Evolutionary conservation across 2,329 filamentous ascomycete species (phyloP), one percentile per base, ranked within the genome.

Genomic region (Nigrograna mackinnonii): DNA sequence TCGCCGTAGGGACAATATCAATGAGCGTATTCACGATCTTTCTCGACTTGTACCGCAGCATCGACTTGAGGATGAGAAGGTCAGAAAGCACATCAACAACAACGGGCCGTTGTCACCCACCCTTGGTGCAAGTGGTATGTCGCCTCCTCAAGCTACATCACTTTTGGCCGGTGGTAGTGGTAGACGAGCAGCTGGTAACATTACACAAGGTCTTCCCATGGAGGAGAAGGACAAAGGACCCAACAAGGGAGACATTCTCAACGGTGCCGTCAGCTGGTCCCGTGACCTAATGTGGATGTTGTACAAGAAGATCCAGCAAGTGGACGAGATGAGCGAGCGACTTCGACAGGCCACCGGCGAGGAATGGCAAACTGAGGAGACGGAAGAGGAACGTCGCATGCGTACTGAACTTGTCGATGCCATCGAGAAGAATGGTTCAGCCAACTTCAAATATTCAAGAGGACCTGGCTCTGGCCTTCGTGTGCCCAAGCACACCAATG

Each of bases 171-270:
- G 90, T 13, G 89, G 89, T 18, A 88, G 85, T 51, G 91, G 89
- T 30, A 83, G 91, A 51, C 84, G 91, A 49, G 91, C 91, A 21
- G 83, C 86, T 22, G 83, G 85, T 26, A 95, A 88, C 64, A 96
- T 96, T 59, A 96, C 91, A 5, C 92, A 92, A 52, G 91, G 91
- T 12, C 79, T 97, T 21, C 92, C 94, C 0, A 81, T 95, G 24
- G 94, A 99, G 59, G 94, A 97, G 55, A 97, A 97, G 68, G 94
- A 99, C 73, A 97, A 97, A 66, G 94, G 94, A 1, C 94, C 94
- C 5, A 97, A 97, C 77, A 99, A 99, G 74, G 94, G 94, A 36
- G 94, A 99, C 59, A 97, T 99, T 46, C 85, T 99, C 58, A 97
- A 97, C 62, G 92, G 94, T 21, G 89, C 92, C 22, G 94, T 97